Evolutionary conservation across 495 filamentous ascomycete species (phyloP), one percentile per base, ranked within the genome.

Genomic region (Apodospora peruviana): DNA sequence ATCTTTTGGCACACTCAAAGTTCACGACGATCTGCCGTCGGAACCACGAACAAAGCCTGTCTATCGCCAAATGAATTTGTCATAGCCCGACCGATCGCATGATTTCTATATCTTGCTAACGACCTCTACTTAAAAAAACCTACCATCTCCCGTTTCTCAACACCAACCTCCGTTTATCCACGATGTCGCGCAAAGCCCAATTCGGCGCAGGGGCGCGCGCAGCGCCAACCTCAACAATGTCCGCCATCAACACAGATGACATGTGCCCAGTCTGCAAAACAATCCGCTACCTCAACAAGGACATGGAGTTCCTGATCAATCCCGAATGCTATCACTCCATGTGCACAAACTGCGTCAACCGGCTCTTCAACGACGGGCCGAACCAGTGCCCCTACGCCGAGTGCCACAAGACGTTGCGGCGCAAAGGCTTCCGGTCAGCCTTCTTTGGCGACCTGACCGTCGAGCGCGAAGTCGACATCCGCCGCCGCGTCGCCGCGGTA

Each of bases 261-360:
- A 86, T 90, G 62, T 99, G 93, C 71, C 94, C 91, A 38, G 86
- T 96, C 57, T 99, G 93, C 84, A 95, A 95, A 68, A 90, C 88
- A 45, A 86, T 86, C 47, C 87, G 88, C 47, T 97, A 97, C 74
- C 82, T 97, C 61, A 97, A 96, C 72, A 83, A 82, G 19, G 82
- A 88, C 70, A 90, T 99, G 81, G 75, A 79, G 44, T 96, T 99
- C 70, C 86, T 94, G 53, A 88, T 97, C 67, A 95, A 96, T 67
- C 87, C 91, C 16, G 88, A 94, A 73, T 99, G 93, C 78, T 99
- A 97, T 76, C 93, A 99, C 78, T 88, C 87, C 52, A 96, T 99
- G 89, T 99, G 93, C 71, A 80, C 84, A 58, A 87, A 85, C 27
- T 97, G 93, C 74, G 91, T 97, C 42, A 87, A 90, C 72, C 85